Conservation (phyloP, 2,329 filamentous ascomycete species). For the Claviceps humidiphila region DNA sequence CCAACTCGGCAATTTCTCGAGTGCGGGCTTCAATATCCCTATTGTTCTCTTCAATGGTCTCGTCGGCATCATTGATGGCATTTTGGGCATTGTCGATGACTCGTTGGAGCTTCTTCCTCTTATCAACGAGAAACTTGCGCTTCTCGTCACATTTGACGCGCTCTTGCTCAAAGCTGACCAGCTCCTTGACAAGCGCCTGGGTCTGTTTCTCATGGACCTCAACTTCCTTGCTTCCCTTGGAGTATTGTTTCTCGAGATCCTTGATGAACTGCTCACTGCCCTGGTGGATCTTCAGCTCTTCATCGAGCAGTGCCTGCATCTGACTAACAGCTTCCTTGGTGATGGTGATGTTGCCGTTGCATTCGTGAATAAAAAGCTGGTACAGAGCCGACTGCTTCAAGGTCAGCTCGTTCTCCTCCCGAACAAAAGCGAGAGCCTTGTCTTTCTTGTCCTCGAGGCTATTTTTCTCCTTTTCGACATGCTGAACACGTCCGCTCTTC, state of each 20-base stretch:
- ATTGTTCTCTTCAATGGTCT: constrained; percentile 63
- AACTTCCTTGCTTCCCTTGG: constrained; percentile 69
- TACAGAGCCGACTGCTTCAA: constrained; percentile 86
- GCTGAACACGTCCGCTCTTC: constrained; percentile 89
- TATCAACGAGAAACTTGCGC: constrained; percentile 80
- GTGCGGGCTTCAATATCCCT: constrained; percentile 67
- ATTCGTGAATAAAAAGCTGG: constrained; percentile 81
- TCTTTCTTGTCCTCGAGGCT: constrained; percentile 93
- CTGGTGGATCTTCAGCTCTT: constrained; percentile 81
- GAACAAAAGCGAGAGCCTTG: constrained; percentile 76
- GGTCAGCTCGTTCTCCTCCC: constrained; percentile 84
- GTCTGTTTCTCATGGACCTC: constrained; percentile 71
- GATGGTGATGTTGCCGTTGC: constrained; percentile 75
- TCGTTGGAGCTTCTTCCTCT: constrained; percentile 93
- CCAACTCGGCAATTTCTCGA: constrained; percentile 62
- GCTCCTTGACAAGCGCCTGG: constrained; percentile 69
- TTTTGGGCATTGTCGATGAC: constrained; percentile 65
- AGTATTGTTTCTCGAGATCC: constrained; percentile 72
- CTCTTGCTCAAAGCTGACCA: constrained; percentile 90
- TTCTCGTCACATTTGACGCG: constrained; percentile 97
- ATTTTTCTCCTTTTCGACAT: constrained; percentile 95
- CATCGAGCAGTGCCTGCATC: constrained; percentile 74
- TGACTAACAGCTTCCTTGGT: constrained; percentile 84
- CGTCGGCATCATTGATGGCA: constrained; percentile 59
- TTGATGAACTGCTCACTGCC: constrained; percentile 87